Base-by-base conservation (phyloP, 106 monocot genomes). In the Apostasia shenzhenica region DNA sequence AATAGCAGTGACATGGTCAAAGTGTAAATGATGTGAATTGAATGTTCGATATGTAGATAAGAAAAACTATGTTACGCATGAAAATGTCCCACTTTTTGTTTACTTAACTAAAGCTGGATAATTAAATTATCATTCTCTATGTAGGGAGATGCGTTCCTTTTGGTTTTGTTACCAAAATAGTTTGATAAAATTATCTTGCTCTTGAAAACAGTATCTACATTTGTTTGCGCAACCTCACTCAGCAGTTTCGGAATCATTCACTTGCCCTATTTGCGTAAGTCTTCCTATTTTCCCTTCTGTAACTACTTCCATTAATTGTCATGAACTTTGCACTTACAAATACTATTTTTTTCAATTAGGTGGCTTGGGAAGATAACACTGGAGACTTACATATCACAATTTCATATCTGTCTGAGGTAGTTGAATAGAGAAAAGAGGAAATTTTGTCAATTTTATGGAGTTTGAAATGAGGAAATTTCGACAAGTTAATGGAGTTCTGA, bases 331-430 rank as follows among this genome's bases (percentile, higher is more conserved):
- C 8, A 48, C 14, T 65, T 6, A 26, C 37, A 26, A 9, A 5
- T 50, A 6, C 7, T 63, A 55, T 13, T 43, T 10, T 62, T 70
- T 46, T 70, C 45, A 5, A 67, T 72, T 75, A 99, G 92, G 59
- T 99, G 92, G 97, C 83, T 97, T 75, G 92, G 97, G 64, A 99
- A 99, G 79, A 93, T 99, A 57, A 99, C 92, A 39, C 69, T 99
- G 76, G 97, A 99, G 76, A 99, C 92, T 2, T 99, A 92, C 76
- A 93, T 99, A 77, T 90, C 90, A 47, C 97, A 99, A 79, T 83
- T 93, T 37, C 97, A 92, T 76, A 89, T 99, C 69, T 99, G 97
- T 89, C 81, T 99, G 12, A 92, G 92, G 97, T 99, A 59, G 62
- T 52, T 48, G 48, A 65, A 48, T 48, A 14, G 3, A 56, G 3